A percentile compares a stretch with the other conserved stretches of the same genome.
These are phyloP conservation scores for Parachaetomium inaequale DNA, from an alignment of 495 filamentous ascomycete species.

Conservation along the genomic window DNA sequence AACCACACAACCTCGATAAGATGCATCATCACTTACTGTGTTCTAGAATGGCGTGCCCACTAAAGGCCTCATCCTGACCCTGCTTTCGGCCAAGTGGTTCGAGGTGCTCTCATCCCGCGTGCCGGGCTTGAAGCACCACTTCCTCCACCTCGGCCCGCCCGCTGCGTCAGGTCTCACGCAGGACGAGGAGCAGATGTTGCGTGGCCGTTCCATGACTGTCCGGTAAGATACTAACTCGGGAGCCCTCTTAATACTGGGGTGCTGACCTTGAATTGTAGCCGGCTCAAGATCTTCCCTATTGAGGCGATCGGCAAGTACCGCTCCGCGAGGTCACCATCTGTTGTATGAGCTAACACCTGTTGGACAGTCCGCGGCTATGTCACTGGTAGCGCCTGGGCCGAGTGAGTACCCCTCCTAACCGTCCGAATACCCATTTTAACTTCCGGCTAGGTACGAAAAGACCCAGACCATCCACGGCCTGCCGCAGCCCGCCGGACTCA, in stretches of 20 bases:
- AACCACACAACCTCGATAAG: slow-evolving; percentile 24
- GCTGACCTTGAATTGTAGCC: slow-evolving; percentile 30
- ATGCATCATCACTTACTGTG: background rate
- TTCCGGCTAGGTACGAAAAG: slow-evolving; percentile 42
- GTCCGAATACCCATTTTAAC: background rate
- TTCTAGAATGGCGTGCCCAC: slow-evolving; percentile 69
- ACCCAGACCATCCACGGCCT: slow-evolving; percentile 80
- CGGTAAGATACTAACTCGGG: slow-evolving; percentile 21
- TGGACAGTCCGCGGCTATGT: slow-evolving; percentile 77
- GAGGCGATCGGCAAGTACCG: slow-evolving; percentile 54
- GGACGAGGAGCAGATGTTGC: slow-evolving; percentile 51
- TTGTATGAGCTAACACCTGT: background rate
- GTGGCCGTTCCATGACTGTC: slow-evolving; percentile 77
- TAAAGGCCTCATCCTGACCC: slow-evolving; percentile 82
- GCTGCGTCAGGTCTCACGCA: slow-evolving; percentile 41
- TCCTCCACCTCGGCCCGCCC: slow-evolving; percentile 67
- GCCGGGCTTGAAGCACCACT: slow-evolving; percentile 70
- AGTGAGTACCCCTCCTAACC: slow-evolving; percentile 31
- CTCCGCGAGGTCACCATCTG: too few species aligned
- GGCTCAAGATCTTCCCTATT: slow-evolving; percentile 75
- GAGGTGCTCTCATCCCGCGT: slow-evolving; percentile 59
- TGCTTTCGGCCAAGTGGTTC: slow-evolving; percentile 86
- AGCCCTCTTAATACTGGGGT: background rate
- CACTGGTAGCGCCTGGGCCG: slow-evolving; percentile 87
- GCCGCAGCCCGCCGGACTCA: slow-evolving; percentile 59